phyloP scores from a whole-genome alignment of 345 rosid genomes.

The Aegle marmelos region DNA sequence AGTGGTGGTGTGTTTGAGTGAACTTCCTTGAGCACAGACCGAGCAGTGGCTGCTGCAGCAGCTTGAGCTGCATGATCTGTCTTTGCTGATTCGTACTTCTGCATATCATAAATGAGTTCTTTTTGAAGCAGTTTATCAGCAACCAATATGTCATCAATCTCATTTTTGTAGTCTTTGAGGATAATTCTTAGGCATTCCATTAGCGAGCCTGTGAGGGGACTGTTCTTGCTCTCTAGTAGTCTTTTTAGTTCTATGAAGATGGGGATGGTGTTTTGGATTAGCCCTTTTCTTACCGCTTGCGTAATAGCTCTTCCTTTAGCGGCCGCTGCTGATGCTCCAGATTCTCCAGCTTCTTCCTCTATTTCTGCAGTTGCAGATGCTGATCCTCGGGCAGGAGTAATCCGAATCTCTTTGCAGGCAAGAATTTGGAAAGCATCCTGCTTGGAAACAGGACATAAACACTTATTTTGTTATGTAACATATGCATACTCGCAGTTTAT shows the following conservation, averaged over 20 bases:
- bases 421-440: constrained; percentile 91
- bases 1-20: constrained; percentile 61
- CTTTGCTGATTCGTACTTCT: constrained; percentile 72
- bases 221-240: constrained; percentile 84
- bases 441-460: constrained; percentile 11
- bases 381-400: constrained; percentile 52
- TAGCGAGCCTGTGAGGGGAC: constrained; percentile 84
- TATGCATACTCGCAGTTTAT: neutral
- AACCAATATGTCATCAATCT: constrained; percentile 87
- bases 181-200: constrained; percentile 88
- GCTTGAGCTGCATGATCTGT: constrained; percentile 35
- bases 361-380: constrained; percentile 53
- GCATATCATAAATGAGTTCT: constrained; percentile 93
- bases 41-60: constrained; percentile 57
- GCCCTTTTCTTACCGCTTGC: constrained; percentile 84
- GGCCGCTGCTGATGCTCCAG: constrained; percentile 43
- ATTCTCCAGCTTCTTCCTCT: constrained; percentile 51
- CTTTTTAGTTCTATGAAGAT: constrained; percentile 93
- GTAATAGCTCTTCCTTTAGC: constrained; percentile 84
- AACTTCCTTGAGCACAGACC: constrained; percentile 72
- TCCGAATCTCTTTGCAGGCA: constrained; percentile 83
- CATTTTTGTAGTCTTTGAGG: constrained; percentile 91
- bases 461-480: neutral
- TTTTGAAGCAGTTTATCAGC: constrained; percentile 93
- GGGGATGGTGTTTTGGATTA: constrained; percentile 91